These are phyloP conservation scores for Sordariomycetes sp. DNA, from an alignment of 2,329 filamentous ascomycete species.

Conservation along the genomic window DNA sequence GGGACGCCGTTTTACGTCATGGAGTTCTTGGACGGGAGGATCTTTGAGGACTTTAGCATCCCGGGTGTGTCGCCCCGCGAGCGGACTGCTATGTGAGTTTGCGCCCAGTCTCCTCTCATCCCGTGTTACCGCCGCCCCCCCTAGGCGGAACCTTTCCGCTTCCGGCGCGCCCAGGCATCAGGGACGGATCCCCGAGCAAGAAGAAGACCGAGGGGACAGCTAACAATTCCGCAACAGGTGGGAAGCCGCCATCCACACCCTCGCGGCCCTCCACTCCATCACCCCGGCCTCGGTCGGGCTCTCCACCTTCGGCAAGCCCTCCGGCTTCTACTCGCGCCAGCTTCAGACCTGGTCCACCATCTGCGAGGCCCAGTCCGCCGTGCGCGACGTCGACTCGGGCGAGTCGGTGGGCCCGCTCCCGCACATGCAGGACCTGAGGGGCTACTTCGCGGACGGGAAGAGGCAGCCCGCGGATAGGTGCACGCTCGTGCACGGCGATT, in stretches of 20 bases:
- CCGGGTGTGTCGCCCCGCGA: slow-evolving; percentile 60
- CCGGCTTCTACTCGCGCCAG: slow-evolving; percentile 79
- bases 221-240: slow-evolving; percentile 33
- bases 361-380: slow-evolving; percentile 64
- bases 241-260: slow-evolving; percentile 70
- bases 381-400: slow-evolving; percentile 66
- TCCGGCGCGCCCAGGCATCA: not conserved
- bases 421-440: slow-evolving; percentile 68
- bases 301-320: slow-evolving; percentile 58
- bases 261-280: slow-evolving; percentile 78
- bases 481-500: slow-evolving; percentile 86
- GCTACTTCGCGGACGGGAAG: slow-evolving; percentile 61
- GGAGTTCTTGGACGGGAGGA: slow-evolving; percentile 88
- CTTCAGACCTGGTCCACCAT: slow-evolving; percentile 74
- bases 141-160: not conserved
- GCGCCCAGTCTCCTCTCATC: not conserved
- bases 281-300: slow-evolving; percentile 57
- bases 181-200: not conserved
- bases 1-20: slow-evolving; percentile 96
- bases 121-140: not conserved
- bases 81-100: slow-evolving; percentile 50
- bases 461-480: slow-evolving; percentile 68
- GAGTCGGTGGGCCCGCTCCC: slow-evolving; percentile 72
- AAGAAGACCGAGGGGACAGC: not conserved
- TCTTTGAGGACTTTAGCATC: slow-evolving; percentile 81